Base-by-base conservation (phyloP, 352 stramenopile species). In the Elongisporangium anandrum region DNA sequence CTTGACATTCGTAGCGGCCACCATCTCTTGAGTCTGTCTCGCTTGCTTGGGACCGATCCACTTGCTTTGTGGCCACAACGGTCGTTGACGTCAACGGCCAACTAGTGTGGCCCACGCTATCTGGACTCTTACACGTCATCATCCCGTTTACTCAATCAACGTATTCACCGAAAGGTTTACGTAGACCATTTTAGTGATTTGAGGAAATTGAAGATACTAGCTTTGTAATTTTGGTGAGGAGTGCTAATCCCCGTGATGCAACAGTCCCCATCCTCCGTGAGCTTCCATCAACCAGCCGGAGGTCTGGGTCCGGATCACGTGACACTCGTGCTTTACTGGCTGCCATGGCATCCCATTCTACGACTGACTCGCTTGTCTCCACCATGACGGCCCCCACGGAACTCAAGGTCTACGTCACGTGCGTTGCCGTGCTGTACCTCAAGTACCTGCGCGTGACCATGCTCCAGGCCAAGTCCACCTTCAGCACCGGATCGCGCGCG, bases 1-100 rank as follows among this genome's bases (percentile, higher is more conserved):
- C 41, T 69, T 65, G 24, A 72, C 61, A 63, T 73, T 76, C 2
- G 12, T 16, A 12, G 58, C 41, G 2, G 66, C 58, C 58, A 72
- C 69, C 24, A 60, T 62, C 41, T 50, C 48, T 57, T 59, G n/a
- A n/a, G n/a, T n/a, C n/a, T n/a, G n/a, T n/a, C n/a, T 56, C 49
- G 29, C 5, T 51, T 13, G 13, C 19, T 15, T 24, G 13, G 41
- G 13, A 38, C 12, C 26, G 34, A 17, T 1, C 12, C 34, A 17
- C 9, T 45, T 45, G 34, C 34, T 15, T 45, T 45, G 34, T 45
- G 34, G 34, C 5, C 29, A 12, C 8, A 15, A 12, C 6, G 10
- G 10, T 9, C 26, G 26, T 45, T 45, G 34, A 45, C 34, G 9
- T 45, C 34, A 45, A 45, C 34, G 9, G 34, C 5, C 10, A 7